Base-by-base conservation (phyloP, 495 filamentous ascomycete species). In the Daldinia bambusicola region DNA sequence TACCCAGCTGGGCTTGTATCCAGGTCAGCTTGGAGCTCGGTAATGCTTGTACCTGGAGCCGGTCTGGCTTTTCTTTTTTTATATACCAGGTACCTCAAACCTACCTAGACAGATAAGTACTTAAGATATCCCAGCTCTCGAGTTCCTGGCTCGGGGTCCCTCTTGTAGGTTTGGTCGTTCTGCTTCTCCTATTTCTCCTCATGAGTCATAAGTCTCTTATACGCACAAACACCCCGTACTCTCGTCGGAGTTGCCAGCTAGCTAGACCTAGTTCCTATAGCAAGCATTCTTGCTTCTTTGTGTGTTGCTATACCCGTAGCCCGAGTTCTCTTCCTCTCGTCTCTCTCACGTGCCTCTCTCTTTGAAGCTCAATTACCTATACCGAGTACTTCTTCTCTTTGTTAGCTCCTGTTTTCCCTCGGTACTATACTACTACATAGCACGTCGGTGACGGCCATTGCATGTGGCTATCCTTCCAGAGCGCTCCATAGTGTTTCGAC, bases 401-500 rank as follows among this genome's bases (percentile, higher is more conserved):
- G 37, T 64, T 32, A n/a, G 18, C 30, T 53, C 13, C 22, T 18
- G 6, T 12, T 55, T 55, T 55, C n/a, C 45, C 34, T 59, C 52
- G n/a, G 61, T 65, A 60, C 18, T 13, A 26, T 65, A 60, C 30
- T 13, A 26, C 43, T 10, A 14, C 43, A 18, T 36, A 30, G 32
- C 22, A 41, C 53, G 50, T 60, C 50, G 60, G 69, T 67, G 69
- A 53, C 60, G 69, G 13, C 53, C 16, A 14, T 67, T 64, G 55
- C 64, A 67, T 72, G 69, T 72, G 63, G 67, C 43, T 18, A 32
- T 31, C 53, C 20, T 26, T 53, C 22, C 6, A 31, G 16, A 56
- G 32, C 32, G 16, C 14, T 37, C 12, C n/a, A 56, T 18, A 14
- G 53, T 37, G 0, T 13, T 56, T 37, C 32, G 1, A 7, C 16